A percentile compares a stretch with the other conserved stretches of the same genome.
These are phyloP conservation scores for Globisporangium heterothallicum DNA, from an alignment of 352 stramenopile species.

Conservation along the genomic window DNA sequence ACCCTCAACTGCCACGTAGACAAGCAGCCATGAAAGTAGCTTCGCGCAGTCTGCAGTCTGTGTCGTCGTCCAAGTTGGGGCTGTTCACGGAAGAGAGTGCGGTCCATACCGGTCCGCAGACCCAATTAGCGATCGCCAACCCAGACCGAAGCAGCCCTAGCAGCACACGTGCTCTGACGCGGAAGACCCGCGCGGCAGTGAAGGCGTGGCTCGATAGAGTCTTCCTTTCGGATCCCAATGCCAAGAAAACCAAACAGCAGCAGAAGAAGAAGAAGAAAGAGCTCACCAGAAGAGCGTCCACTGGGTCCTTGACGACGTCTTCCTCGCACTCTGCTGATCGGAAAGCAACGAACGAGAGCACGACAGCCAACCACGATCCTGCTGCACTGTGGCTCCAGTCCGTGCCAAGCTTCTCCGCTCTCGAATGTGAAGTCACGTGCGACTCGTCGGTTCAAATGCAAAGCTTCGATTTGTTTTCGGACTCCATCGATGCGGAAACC, in stretches of 20 bases:
- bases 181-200: constrained; percentile 5
- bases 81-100: no score
- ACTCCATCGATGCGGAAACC: neutral
- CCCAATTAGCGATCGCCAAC: neutral
- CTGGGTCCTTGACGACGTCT: constrained; percentile 1
- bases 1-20: neutral
- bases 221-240: neutral
- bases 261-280: neutral
- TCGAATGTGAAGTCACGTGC: neutral
- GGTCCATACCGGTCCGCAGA: neutral
- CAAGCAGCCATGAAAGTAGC: neutral
- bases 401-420: neutral
- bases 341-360: neutral
- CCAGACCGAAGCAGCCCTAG: neutral
- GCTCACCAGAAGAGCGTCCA: constrained; percentile 4
- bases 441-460: neutral
- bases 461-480: neutral
- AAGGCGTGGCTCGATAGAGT: constrained; percentile 8
- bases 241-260: neutral
- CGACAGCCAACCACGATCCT: neutral
- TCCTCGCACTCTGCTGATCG: neutral
- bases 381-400: constrained; percentile 4
- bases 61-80: no score
- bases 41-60: neutral
- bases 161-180: neutral